These are phyloP conservation scores for Nepenthes gracilis DNA, from an alignment of 148 eudicot genomes.

Conservation along the genomic window DNA sequence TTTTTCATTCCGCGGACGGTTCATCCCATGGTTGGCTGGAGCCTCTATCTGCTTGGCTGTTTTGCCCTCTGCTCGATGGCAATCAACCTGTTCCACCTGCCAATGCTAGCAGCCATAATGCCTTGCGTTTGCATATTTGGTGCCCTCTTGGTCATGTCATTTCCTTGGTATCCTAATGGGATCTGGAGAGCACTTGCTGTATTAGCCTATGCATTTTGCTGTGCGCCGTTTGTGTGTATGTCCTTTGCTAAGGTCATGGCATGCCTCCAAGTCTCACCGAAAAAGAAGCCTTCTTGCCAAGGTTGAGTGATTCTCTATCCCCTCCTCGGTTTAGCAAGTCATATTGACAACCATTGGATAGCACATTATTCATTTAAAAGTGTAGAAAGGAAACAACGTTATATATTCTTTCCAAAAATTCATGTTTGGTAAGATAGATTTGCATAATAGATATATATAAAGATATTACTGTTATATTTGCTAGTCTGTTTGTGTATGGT, in stretches of 20 bases:
- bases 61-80: conserved; percentile 48
- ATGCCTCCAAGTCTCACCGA: conserved; percentile 44
- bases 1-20: conserved; percentile 62
- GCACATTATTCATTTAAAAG: background rate
- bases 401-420: no score
- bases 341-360: conserved; percentile 21
- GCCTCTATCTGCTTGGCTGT: conserved; percentile 60
- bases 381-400: no score
- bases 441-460: no score
- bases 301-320: conserved; percentile 40
- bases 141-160: conserved; percentile 64
- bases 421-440: no score
- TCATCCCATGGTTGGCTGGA: conserved; percentile 91
- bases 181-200: conserved; percentile 53
- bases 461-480: no score
- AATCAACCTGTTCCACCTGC: conserved; percentile 54
- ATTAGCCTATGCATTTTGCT: conserved; percentile 57
- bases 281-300: conserved; percentile 73
- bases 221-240: conserved; percentile 51
- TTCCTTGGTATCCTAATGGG: conserved; percentile 71
- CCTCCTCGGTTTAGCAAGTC: conserved; percentile 59
- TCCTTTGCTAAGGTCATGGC: conserved; percentile 34
- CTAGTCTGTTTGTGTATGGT: no score
- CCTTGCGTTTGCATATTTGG: conserved; percentile 70
- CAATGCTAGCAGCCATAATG: conserved; percentile 42